Percentiles rank a stretch among this genome's conserved stretches.
phyloP scores from a whole-genome alignment of 495 filamentous ascomycete species.

The Penicillium psychrofluorescens region DNA sequence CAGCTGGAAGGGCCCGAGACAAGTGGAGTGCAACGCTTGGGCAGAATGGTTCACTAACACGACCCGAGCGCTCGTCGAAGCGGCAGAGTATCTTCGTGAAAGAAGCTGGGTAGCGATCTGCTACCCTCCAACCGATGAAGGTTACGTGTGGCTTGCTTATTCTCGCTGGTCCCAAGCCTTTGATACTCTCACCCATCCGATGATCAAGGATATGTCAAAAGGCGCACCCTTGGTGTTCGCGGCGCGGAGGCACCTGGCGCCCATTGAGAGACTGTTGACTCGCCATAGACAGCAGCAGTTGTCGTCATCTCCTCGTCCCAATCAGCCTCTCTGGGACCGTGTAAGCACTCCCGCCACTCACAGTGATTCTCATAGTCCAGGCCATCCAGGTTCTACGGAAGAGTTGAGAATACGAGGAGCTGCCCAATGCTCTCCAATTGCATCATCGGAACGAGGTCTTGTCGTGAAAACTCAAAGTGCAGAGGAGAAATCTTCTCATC shows the following conservation, averaged over 20 bases:
- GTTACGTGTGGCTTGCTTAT: constrained; percentile 21
- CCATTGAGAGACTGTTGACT: not conserved
- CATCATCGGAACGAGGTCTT: no score
- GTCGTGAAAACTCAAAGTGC: no score
- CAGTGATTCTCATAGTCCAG: no score
- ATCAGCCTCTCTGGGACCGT: no score
- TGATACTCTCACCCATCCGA: constrained; percentile 5
- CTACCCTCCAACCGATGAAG: constrained; percentile 1
- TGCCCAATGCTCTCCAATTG: no score
- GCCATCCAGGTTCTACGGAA: no score
- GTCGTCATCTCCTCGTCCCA: no score
- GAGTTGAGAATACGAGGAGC: no score
- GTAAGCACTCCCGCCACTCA: no score
- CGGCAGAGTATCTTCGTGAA: constrained; percentile 19
- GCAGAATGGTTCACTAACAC: constrained; percentile 30
- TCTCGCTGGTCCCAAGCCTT: constrained; percentile 18
- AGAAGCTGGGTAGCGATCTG: constrained; percentile 19
- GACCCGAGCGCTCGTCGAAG: constrained; percentile 15
- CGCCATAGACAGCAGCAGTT: no score
- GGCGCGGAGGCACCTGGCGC: constrained; percentile 8
- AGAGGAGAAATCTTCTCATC: no score
- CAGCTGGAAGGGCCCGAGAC: not conserved
- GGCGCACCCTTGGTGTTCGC: constrained; percentile 17
- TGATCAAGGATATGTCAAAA: not conserved
- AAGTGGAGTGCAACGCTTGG: constrained; percentile 20